Percentiles rank a stretch among this genome's conserved stretches.
These are phyloP conservation scores for Solanum etuberosum DNA, from an alignment of 257 asterid genomes.

Conservation along the genomic window DNA sequence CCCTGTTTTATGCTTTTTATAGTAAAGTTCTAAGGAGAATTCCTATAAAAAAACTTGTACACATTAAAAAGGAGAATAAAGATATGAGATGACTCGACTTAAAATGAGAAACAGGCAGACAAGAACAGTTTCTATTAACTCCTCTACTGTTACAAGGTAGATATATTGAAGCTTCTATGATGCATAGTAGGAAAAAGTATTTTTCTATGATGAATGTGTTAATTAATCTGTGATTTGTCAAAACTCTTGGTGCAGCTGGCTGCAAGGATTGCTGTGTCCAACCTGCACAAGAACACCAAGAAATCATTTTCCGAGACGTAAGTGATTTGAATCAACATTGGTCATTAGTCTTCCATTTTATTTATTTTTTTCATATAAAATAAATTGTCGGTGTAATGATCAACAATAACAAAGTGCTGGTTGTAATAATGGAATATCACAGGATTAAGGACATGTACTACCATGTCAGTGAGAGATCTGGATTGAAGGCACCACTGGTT, in stretches of 20 bases:
- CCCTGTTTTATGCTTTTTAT: background rate
- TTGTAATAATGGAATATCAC: background rate
- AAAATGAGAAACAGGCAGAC: background rate
- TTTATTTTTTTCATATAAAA: background rate
- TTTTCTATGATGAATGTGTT: background rate
- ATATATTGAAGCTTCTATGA: background rate
- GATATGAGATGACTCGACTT: background rate
- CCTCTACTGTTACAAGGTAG: background rate
- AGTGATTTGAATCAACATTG: slow-evolving; percentile 9
- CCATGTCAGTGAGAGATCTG: slow-evolving; percentile 82
- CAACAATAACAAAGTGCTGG: background rate
- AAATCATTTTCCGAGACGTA: slow-evolving; percentile 96
- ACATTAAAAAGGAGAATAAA: background rate
- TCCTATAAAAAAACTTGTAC: background rate
- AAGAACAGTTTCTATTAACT: background rate
- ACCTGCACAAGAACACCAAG: slow-evolving; percentile 93
- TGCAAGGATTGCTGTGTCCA: slow-evolving; percentile 97
- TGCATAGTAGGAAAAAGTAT: background rate
- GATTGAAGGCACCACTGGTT: slow-evolving; percentile 66
- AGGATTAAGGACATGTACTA: slow-evolving; percentile 79
- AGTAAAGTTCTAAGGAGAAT: background rate
- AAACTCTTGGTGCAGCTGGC: slow-evolving; percentile 52
- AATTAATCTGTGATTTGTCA: background rate
- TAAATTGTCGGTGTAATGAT: background rate
- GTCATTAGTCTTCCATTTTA: background rate